Conservation (phyloP, 768 basidiomycete genomes). For the Mycena galopus region DNA sequence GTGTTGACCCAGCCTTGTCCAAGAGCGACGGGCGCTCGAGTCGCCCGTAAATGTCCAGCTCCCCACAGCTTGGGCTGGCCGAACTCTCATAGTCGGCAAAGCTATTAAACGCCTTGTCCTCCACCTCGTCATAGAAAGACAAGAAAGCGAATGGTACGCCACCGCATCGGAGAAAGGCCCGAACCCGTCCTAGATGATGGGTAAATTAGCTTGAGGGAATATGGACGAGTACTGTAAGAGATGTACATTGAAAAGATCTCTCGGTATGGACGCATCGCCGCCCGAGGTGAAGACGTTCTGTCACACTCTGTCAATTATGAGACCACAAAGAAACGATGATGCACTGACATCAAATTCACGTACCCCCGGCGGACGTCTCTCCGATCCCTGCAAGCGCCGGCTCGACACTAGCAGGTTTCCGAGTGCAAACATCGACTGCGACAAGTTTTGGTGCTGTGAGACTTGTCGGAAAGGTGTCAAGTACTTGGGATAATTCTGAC, state of each 20-base stretch:
- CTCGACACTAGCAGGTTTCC: conserved; percentile 62
- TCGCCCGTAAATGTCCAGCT: conserved; percentile 78
- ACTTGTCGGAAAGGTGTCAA: too few relatives aligned
- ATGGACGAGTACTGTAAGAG: conserved; percentile 7
- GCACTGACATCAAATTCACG: conserved; percentile 68
- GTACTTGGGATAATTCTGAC: too few relatives aligned
- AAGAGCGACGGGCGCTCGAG: conserved; percentile 42
- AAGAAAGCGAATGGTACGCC: conserved; percentile 73
- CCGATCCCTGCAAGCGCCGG: conserved; percentile 54
- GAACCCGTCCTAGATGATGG: conserved; percentile 67
- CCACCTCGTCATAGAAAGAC: conserved; percentile 73
- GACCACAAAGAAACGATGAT: neutral
- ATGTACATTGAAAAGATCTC: conserved; percentile 68
- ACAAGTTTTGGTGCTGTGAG: too few relatives aligned
- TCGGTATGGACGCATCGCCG: conserved; percentile 48
- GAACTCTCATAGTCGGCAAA: conserved; percentile 80
- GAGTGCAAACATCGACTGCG: conserved; percentile 80
- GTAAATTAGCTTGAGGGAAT: neutral
- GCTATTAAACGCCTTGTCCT: conserved; percentile 74
- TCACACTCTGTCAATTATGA: neutral
- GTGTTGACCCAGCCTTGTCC: conserved; percentile 44
- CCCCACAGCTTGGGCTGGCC: conserved; percentile 57
- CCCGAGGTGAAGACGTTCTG: conserved; percentile 68
- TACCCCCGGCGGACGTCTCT: conserved; percentile 52
- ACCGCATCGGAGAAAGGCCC: conserved; percentile 85